Evolutionary conservation across 345 rosid species (phyloP).

Genomic region (Leavenworthia alabamica): DNA sequence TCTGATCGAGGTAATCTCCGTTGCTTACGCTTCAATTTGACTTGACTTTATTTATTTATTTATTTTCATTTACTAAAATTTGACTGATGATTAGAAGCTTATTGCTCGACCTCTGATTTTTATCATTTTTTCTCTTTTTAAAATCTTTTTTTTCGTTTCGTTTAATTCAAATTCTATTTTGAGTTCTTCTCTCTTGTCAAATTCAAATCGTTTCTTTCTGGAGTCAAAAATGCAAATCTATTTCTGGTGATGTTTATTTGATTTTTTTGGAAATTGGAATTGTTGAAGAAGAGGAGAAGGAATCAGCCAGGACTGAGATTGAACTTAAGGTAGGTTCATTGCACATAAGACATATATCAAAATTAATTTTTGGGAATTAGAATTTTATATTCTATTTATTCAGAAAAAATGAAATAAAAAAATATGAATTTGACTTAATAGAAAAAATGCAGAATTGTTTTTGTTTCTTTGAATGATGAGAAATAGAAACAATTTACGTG

Average conservation of each 20-base stretch:
- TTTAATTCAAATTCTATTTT: slow-evolving; percentile 20
- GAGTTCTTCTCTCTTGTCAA: too few relatives aligned
- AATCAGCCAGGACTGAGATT: slow-evolving; percentile 32
- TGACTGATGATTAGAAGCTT: slow-evolving; percentile 20
- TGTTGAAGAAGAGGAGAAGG: slow-evolving; percentile 49
- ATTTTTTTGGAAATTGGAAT: neutral
- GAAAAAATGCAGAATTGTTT: too few relatives aligned
- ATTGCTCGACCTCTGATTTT: slow-evolving; percentile 24
- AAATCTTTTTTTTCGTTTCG: neutral
- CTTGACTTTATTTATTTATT: neutral
- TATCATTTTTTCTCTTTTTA: neutral
- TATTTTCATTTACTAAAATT: slow-evolving; percentile 35
- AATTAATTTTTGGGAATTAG: neutral
- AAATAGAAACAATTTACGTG: too few relatives aligned
- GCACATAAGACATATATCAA: neutral
- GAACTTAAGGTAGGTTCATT: slow-evolving; percentile 44
- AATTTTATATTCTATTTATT: neutral
- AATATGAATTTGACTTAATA: too few relatives aligned
- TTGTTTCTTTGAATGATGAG: too few relatives aligned
- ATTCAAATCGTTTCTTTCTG: neutral
- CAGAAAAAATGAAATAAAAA: neutral
- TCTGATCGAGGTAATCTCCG: slow-evolving; percentile 63
- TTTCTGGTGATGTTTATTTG: slow-evolving; percentile 5
- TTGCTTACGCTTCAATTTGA: slow-evolving; percentile 14
- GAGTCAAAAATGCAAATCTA: slow-evolving; percentile 7